Conservation (phyloP, 495 filamentous ascomycete species). For the Pyrenula aspistea region DNA sequence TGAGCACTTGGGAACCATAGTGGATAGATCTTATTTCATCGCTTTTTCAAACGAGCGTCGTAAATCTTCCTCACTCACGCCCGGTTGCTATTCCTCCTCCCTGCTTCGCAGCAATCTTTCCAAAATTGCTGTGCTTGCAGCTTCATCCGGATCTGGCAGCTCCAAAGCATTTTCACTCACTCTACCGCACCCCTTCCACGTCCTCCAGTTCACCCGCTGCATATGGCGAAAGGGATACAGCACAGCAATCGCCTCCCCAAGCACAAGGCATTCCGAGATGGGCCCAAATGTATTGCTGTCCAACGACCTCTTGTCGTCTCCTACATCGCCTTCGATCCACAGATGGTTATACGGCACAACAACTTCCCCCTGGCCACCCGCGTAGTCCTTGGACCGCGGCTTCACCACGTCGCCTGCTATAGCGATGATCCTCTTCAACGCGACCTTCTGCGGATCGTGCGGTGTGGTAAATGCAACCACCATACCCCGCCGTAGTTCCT, state of each 20-base stretch:
- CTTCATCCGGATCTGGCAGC: conserved; percentile 2
- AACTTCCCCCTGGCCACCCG: conserved; percentile 2
- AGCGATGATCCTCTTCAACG: conserved; percentile 59
- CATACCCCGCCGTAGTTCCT: conserved; percentile 37
- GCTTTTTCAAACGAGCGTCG: no score
- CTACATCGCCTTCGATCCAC: conserved; percentile 67
- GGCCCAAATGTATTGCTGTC: conserved; percentile 74
- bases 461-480: conserved; percentile 34
- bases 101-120: background rate
- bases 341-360: conserved; percentile 59
- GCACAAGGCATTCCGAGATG: conserved; percentile 45
- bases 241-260: conserved; percentile 44
- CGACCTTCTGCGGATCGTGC: conserved; percentile 9
- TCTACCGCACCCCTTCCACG: conserved; percentile 26
- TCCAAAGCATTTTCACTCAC: conserved; percentile 19
- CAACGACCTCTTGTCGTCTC: conserved; percentile 37
- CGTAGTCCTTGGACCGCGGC: conserved; percentile 33
- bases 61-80: no score
- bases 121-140: background rate
- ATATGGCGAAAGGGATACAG: conserved; percentile 14
- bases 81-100: background rate
- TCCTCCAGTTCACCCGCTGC: conserved; percentile 13
- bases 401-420: conserved; percentile 56
- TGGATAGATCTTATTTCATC: no score
- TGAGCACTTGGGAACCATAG: no score